Evolutionary conservation across 1,284 basidiomycete genomes (phyloP), one percentile per base, ranked within the genome.

Genomic region (Schizopora paradoxa): DNA sequence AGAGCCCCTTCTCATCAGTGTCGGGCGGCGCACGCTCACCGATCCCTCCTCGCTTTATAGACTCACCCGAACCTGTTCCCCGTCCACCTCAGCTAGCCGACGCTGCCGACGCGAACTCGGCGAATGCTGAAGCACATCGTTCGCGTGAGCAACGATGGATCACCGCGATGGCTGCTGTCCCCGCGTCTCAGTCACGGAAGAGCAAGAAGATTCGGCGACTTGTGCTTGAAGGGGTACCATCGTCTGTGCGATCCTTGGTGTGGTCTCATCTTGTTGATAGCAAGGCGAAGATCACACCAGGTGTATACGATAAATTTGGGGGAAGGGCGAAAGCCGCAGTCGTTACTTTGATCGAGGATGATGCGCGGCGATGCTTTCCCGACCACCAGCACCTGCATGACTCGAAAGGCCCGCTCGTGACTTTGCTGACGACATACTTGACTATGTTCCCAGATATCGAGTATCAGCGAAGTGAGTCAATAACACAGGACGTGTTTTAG

Each of bases 191-290:
- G 48, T 74, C 85, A 3, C 72, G 77, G 34, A 90, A 89, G 69
- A 87, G 73, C 60, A 91, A 91, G 66, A 95, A 94, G 62, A 76
- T 93, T 11, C 76, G 79, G 52, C 88, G 86, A 58, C 66, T 96
- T 23, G 64, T 94, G 11, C 65, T 83, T 35, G 90, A 92, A 28
- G 81, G 86, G 16, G 85, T 97, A 0, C 93, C 94, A 0, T 77
- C 84, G 1, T 87, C 82, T 5, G 82, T 95, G 13, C 73, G 91
- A 18, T 92, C 90, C 48, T 76, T 82, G 27, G 87, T 93, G 2
- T 94, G 91, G 91, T 79, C 79, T 37, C 84, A 86, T 61, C 64
- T 94, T 35, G 82, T 82, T 1, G 83, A 89, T 53, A 81, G 80
- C 50, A 83, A 84, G 57, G 78, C 76, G 1, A 79, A 82, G 32